Conservation (phyloP, 2,329 filamentous ascomycete genomes). For the Phyllachora maydis region DNA sequence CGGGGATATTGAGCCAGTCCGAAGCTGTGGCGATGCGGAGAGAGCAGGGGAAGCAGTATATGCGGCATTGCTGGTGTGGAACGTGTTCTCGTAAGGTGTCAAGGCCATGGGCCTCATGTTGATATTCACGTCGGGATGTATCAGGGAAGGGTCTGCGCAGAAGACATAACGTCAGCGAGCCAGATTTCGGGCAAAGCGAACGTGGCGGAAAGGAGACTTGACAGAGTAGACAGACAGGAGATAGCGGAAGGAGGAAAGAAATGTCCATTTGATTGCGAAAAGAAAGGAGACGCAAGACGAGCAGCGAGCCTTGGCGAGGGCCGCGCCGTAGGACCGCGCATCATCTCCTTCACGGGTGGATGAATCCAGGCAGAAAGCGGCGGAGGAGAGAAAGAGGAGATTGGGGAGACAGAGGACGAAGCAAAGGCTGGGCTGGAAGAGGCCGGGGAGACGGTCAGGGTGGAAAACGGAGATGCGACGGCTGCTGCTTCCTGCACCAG, state of each 20-base stretch:
- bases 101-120: constrained; percentile 19
- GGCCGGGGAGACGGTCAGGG: constrained; percentile 6
- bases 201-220: constrained; percentile 5
- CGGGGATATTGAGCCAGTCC: constrained; percentile 43
- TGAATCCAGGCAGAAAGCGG: constrained; percentile 10
- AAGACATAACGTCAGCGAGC: neutral
- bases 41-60: constrained; percentile 45
- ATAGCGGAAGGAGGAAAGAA: constrained; percentile 28
- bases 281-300: constrained; percentile 20
- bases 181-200: constrained; percentile 1
- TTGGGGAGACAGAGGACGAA: constrained; percentile 9
- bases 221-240: constrained; percentile 29
- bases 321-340: constrained; percentile 4
- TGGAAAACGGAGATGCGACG: too few relatives aligned
- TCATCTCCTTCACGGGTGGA: constrained; percentile 6
- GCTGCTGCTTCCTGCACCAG: constrained; percentile 7
- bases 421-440: constrained; percentile 10
- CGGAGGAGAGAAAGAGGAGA: constrained; percentile 13
- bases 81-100: neutral
- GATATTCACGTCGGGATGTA: constrained; percentile 34
- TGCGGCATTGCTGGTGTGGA: constrained; percentile 18
- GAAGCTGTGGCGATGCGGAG: constrained; percentile 30
- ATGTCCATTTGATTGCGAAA: constrained; percentile 29
- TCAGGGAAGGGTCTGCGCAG: constrained; percentile 29
- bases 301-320: constrained; percentile 6